Percentiles rank a stretch among this genome's conserved stretches.
Evolutionary conservation across 768 basidiomycete species (phyloP).

Genomic region (Dacryopinax primogenitus): DNA sequence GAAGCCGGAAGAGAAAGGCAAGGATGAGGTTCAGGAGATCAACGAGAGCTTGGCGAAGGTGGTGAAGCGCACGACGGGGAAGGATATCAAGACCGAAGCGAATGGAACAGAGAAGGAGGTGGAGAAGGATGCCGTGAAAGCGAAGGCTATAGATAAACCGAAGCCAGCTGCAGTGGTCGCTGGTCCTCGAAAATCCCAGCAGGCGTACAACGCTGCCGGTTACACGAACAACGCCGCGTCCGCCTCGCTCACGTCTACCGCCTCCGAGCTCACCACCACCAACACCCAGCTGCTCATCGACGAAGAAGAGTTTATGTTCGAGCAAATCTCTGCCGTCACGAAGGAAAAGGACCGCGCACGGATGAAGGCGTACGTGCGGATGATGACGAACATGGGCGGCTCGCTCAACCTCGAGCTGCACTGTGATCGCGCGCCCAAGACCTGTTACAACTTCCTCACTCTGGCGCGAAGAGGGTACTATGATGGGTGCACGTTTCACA

Average conservation of each 20-base stretch:
- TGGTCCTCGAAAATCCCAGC: conserved; percentile 23
- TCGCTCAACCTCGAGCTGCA: conserved; percentile 74
- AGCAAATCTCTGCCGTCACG: conserved; percentile 75
- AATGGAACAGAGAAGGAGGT: conserved; percentile 5
- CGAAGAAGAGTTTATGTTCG: conserved; percentile 98
- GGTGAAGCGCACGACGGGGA: conserved; percentile 11
- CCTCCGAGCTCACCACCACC: conserved; percentile 60
- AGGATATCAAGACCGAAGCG: conserved; percentile 16
- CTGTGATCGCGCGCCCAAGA: conserved; percentile 93
- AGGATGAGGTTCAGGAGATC: background rate
- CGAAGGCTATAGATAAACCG: conserved; percentile 18
- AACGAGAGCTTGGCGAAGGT: conserved; percentile 8
- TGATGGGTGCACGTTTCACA: conserved; percentile 78
- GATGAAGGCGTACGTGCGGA: conserved; percentile 87
- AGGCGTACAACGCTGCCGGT: conserved; percentile 41
- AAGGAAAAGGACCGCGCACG: conserved; percentile 91
- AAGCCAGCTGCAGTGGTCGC: conserved; percentile 20
- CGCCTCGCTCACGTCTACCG: conserved; percentile 87
- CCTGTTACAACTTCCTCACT: conserved; percentile 96
- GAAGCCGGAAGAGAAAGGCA: background rate
- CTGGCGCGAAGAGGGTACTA: conserved; percentile 85
- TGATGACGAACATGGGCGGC: conserved; percentile 82
- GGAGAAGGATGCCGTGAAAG: conserved; percentile 12
- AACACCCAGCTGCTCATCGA: conserved; percentile 86
- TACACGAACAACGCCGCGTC: conserved; percentile 64